These are phyloP conservation scores for Pythium plurisporium DNA, from an alignment of 352 stramenopile species.

Conservation along the genomic window DNA sequence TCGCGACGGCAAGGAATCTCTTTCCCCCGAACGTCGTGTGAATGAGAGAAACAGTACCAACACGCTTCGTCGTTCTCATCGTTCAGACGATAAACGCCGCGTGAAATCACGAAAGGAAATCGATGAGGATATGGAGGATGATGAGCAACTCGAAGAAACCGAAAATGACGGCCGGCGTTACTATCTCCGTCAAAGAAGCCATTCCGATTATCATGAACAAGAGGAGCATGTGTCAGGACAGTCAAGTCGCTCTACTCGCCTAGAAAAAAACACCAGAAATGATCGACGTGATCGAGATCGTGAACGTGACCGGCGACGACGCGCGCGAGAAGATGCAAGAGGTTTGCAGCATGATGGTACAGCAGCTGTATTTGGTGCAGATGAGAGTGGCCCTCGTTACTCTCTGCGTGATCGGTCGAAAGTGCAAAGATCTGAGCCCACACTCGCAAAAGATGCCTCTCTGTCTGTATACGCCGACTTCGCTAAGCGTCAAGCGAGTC, in stretches of 20 bases:
- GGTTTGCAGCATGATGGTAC: background rate
- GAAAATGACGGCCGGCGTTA: constrained; percentile 29
- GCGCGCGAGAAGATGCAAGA: background rate
- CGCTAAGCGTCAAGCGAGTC: constrained; percentile 54
- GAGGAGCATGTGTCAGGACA: background rate
- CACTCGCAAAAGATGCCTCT: constrained; percentile 26
- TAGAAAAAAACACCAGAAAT: background rate
- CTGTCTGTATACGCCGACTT: constrained; percentile 58
- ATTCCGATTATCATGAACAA: constrained; percentile 23
- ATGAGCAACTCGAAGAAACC: constrained; percentile 23
- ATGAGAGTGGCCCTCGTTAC: constrained; percentile 44
- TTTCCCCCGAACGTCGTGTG: constrained; percentile 16
- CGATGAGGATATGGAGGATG: constrained; percentile 26
- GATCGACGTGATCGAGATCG: constrained; percentile 4
- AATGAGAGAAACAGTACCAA: constrained; percentile 21
- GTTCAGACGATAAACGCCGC: background rate
- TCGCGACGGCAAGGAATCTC: constrained; percentile 15
- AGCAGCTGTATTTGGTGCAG: background rate
- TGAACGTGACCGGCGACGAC: constrained; percentile 4
- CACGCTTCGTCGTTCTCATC: constrained; percentile 2
- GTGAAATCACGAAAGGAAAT: constrained; percentile 10
- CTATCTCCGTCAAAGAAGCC: constrained; percentile 31
- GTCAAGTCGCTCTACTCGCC: background rate
- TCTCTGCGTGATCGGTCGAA: constrained; percentile 71
- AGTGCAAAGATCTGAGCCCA: constrained; percentile 34